phyloP scores from a whole-genome alignment of 2,329 filamentous ascomycete genomes.

The Cadophora luteo-olivacea region DNA sequence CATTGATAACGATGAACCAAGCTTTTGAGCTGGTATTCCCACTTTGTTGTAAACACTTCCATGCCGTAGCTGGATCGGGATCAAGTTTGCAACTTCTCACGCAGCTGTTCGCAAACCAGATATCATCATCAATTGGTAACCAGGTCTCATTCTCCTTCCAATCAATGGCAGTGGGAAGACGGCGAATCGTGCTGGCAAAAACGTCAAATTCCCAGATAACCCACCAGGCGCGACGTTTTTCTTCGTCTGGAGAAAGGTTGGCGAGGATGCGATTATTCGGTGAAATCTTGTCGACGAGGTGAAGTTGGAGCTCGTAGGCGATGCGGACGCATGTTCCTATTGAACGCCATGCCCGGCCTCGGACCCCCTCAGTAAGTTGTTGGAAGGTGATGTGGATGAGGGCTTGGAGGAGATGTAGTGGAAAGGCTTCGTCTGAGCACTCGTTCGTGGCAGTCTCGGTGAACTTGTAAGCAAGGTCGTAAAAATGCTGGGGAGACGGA shows the following conservation, averaged over 20 bases:
- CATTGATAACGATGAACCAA: slow-evolving; percentile 50
- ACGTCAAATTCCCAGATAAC: slow-evolving; percentile 53
- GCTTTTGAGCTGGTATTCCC: slow-evolving; percentile 46
- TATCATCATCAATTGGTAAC: slow-evolving; percentile 46
- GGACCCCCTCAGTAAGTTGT: slow-evolving; percentile 47
- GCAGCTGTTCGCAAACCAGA: slow-evolving; percentile 44
- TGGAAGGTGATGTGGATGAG: slow-evolving; percentile 46
- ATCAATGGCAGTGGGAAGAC: slow-evolving; percentile 47
- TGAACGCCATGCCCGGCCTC: slow-evolving; percentile 47
- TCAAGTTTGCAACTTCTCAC: slow-evolving; percentile 44
- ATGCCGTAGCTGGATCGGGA: slow-evolving; percentile 35
- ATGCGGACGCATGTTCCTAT: slow-evolving; percentile 42
- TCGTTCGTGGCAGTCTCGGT: slow-evolving; percentile 44
- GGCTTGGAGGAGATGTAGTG: slow-evolving; percentile 48
- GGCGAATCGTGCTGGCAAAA: slow-evolving; percentile 49
- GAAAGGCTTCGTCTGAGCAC: slow-evolving; percentile 44
- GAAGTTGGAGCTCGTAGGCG: slow-evolving; percentile 33
- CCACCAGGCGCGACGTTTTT: slow-evolving; percentile 49
- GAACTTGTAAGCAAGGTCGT: slow-evolving; percentile 36
- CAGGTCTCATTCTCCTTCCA: slow-evolving; percentile 47
- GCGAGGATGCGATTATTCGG: slow-evolving; percentile 24
- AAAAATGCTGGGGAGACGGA: slow-evolving; percentile 31
- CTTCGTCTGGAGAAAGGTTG: slow-evolving; percentile 44
- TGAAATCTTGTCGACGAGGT: slow-evolving; percentile 26
- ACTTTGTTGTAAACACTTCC: slow-evolving; percentile 42